A percentile compares a stretch with the other conserved stretches of the same genome.
Conservation (phyloP, 306 rosid genomes). For the Vigna radiata region DNA sequence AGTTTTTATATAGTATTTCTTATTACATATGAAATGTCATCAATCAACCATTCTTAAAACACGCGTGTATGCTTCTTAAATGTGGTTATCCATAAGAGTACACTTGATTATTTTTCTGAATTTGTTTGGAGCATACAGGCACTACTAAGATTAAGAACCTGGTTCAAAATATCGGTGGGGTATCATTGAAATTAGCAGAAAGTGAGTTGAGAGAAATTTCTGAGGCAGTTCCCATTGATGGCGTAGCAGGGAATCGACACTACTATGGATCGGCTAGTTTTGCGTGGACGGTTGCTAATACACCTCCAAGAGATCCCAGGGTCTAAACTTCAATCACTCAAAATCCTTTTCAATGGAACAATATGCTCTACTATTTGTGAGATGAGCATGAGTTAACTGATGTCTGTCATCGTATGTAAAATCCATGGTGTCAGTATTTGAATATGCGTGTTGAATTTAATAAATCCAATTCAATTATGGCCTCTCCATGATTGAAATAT, state of each 20-base stretch:
- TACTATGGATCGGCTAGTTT: neutral
- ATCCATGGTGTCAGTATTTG: neutral
- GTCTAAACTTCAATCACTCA: conserved; percentile 33
- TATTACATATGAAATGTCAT: no score
- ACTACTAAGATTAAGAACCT: conserved; percentile 55
- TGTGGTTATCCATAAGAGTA: neutral
- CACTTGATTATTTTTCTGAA: neutral
- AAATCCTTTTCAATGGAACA: conserved; percentile 39
- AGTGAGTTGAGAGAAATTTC: conserved; percentile 53
- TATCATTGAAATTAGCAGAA: conserved; percentile 48
- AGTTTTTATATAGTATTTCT: no score
- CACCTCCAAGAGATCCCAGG: conserved; percentile 55
- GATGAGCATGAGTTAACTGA: neutral
- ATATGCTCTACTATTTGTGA: neutral
- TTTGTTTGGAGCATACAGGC: conserved; percentile 37
- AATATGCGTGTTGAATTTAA: neutral
- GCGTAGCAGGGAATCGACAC: conserved; percentile 55
- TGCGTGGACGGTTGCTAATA: conserved; percentile 59
- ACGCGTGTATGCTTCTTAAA: no score
- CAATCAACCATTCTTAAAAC: no score
- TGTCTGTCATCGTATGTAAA: neutral
- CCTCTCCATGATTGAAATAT: neutral
- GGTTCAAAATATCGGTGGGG: conserved; percentile 27
- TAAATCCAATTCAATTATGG: neutral
- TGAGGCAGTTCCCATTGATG: conserved; percentile 52